Evolutionary conservation across 305 asterid species (phyloP).

Genomic region (Fraxinus platypoda): DNA sequence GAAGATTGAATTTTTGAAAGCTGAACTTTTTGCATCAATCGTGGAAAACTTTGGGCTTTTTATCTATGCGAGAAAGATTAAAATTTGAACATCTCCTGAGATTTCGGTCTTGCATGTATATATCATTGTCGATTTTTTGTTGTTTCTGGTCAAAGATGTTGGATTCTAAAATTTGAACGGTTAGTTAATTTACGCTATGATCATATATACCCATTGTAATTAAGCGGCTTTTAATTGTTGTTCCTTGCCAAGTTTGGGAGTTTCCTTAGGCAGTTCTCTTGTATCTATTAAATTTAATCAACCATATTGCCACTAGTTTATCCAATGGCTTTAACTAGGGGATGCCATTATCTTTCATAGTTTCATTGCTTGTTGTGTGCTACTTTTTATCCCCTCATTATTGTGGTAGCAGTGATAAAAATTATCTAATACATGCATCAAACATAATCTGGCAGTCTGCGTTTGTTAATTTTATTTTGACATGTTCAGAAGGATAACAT

Average conservation of each 20-base stretch:
- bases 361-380: neutral
- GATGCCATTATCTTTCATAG: neutral
- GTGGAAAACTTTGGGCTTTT: neutral
- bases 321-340: neutral
- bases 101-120: neutral
- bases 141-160: neutral
- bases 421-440: neutral
- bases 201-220: neutral
- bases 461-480: neutral
- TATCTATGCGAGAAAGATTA: neutral
- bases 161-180: neutral
- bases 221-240: neutral
- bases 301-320: neutral
- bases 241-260: neutral
- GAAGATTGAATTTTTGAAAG: neutral
- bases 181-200: neutral
- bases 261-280: neutral
- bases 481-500: neutral
- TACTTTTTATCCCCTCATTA: neutral
- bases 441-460: neutral
- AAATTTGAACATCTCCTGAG: neutral
- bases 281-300: conserved; percentile 2
- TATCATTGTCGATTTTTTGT: neutral
- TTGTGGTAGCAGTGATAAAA: neutral
- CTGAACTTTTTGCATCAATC: neutral